Conservation (phyloP, 306 rosid genomes). For the Canavalia ensiformis region DNA sequence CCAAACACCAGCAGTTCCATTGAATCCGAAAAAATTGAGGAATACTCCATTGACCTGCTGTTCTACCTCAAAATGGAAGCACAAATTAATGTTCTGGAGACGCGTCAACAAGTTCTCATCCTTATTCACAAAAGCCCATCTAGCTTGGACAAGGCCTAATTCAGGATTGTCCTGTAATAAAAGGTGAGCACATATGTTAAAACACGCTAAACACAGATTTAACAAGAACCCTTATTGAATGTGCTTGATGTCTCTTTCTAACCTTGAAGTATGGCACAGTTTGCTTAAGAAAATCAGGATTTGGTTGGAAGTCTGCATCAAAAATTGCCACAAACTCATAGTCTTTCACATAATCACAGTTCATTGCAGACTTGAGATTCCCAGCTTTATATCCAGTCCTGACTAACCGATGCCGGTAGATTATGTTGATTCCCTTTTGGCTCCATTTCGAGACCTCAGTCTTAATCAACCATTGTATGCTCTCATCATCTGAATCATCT, state of each 20-base stretch:
- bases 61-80: slow-evolving; percentile 93
- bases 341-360: slow-evolving; percentile 54
- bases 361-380: slow-evolving; percentile 77
- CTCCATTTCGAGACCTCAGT: slow-evolving; percentile 76
- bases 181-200: not conserved
- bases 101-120: slow-evolving; percentile 90
- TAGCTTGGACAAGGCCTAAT: slow-evolving; percentile 80
- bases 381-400: slow-evolving; percentile 91
- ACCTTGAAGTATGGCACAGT: slow-evolving; percentile 87
- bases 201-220: slow-evolving; percentile 34
- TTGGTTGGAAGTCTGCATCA: slow-evolving; percentile 88
- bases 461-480: slow-evolving; percentile 73
- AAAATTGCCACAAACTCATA: slow-evolving; percentile 86
- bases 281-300: slow-evolving; percentile 79
- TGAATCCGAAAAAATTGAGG: slow-evolving; percentile 85
- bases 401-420: slow-evolving; percentile 71
- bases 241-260: slow-evolving; percentile 27
- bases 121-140: slow-evolving; percentile 89
- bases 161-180: slow-evolving; percentile 72
- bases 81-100: slow-evolving; percentile 83
- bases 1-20: slow-evolving; percentile 96
- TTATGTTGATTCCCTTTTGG: slow-evolving; percentile 76
- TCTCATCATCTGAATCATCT: slow-evolving; percentile 81
- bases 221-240: slow-evolving; percentile 22
- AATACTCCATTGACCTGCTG: slow-evolving; percentile 88